Percentiles rank a stretch among this genome's conserved stretches.
phyloP scores from a whole-genome alignment of 2,329 filamentous ascomycete genomes.

The Aspergillus sp. region DNA sequence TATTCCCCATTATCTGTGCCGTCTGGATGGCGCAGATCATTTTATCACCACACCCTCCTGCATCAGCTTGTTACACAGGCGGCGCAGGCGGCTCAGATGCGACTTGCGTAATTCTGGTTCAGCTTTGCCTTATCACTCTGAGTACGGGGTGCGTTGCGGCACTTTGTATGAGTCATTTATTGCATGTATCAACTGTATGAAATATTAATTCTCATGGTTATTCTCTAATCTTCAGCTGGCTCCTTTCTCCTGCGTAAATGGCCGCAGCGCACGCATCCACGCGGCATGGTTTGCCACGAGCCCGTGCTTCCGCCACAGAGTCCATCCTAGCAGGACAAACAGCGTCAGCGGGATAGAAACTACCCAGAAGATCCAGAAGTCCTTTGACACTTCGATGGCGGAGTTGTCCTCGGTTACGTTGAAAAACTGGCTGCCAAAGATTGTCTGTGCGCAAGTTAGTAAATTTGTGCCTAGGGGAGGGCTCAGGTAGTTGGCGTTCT shows the following conservation, averaged over 20 bases:
- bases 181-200: no score
- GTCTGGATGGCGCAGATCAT: no score
- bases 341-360: background rate
- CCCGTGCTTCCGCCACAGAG: background rate
- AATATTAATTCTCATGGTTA: background rate
- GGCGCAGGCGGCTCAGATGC: no score
- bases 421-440: conserved; percentile 5
- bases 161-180: no score
- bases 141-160: no score
- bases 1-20: no score
- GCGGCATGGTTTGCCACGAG: background rate
- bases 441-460: background rate
- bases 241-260: background rate
- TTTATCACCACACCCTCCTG: no score
- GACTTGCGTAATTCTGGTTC: background rate
- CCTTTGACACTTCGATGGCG: background rate
- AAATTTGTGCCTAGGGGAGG: background rate
- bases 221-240: background rate
- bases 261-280: background rate
- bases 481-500: background rate
- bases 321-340: background rate
- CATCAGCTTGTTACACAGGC: no score
- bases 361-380: conserved; percentile 3
- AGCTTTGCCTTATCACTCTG: no score
- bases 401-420: background rate